Evolutionary conservation across 306 rosid genomes (phyloP), one percentile per base, ranked within the genome.

Genomic region (Aeschynomene evenia): DNA sequence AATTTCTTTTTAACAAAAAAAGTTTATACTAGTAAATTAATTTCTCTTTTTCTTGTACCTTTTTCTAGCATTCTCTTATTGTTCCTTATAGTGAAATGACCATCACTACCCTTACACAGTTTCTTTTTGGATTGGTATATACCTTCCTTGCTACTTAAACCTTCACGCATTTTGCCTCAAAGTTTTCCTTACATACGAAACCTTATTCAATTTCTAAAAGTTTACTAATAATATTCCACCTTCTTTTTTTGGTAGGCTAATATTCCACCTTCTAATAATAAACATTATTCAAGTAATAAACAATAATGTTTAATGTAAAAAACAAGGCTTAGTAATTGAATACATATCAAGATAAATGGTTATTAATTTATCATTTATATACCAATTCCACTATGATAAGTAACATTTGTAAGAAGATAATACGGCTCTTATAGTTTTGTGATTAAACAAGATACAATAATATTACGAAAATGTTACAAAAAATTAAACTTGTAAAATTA

Each of bases 81-180:
- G 21, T 9, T 15, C 9, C 5, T 4, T 22, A 4, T 40, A 9
- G 59, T 51, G 76, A 81, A 81, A 81, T 81, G 76, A 81, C 85
- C 40, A 71, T 46, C 42, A 3, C 26, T 42, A 5, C 77, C 82
- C 66, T 72, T 24, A 12, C 3, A 14, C 24, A 5, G 21, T 77
- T 42, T 16, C 42, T 28, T 28, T 37, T 48, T 22, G 69, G 60
- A 40, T 66, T 42, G 58, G 67, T 73, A 81, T 77, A 77, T 81
- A 26, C 85, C 68, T 73, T 73, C 58, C 82, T 73, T 77, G 43
- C 60, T 72, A 9, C 65, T 54, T 50, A 81, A 76, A 61, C 69
- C 73, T 33, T 33, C 66, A 14, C n/a, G 68, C 19, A 14, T 34
- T 69, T 54, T 12, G 34, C 5, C 54, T 13, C 49, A 5, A 11